Conservation (phyloP, 331 rosid species). For the Pyrus hybrid region DNA sequence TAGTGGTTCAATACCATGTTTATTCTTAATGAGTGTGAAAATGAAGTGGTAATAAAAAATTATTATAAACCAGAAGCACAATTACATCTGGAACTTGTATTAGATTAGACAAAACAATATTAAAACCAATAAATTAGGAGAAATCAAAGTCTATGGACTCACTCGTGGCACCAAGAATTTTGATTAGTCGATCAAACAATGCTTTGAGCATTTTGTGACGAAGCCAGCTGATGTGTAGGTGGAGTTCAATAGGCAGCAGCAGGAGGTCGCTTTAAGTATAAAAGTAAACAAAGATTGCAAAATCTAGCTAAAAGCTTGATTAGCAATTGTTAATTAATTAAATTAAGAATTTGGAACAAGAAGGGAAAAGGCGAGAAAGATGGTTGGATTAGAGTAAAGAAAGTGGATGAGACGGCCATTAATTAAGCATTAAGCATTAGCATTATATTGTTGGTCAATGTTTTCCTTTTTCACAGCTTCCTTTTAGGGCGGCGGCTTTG, state of each 20-base stretch:
- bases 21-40: background rate
- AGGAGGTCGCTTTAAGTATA: background rate
- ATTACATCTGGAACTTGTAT: background rate
- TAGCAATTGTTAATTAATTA: background rate
- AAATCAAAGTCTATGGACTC: too few species aligned
- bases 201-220: background rate
- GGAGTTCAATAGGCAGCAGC: background rate
- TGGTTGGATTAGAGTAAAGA: background rate
- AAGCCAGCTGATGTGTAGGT: background rate
- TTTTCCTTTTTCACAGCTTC: background rate
- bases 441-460: conserved; percentile 10
- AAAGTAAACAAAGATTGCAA: conserved; percentile 4
- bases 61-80: background rate
- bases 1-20: background rate
- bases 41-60: background rate
- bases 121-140: background rate
- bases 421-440: background rate
- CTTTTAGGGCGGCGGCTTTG: conserved; percentile 13
- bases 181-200: background rate
- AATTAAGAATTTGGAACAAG: background rate
- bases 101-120: background rate
- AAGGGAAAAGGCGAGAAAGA: background rate
- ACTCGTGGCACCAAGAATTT: background rate
- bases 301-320: background rate
- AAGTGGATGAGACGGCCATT: background rate